Evolutionary conservation across 768 basidiomycete species (phyloP).

Genomic region (Paxillus involutus): DNA sequence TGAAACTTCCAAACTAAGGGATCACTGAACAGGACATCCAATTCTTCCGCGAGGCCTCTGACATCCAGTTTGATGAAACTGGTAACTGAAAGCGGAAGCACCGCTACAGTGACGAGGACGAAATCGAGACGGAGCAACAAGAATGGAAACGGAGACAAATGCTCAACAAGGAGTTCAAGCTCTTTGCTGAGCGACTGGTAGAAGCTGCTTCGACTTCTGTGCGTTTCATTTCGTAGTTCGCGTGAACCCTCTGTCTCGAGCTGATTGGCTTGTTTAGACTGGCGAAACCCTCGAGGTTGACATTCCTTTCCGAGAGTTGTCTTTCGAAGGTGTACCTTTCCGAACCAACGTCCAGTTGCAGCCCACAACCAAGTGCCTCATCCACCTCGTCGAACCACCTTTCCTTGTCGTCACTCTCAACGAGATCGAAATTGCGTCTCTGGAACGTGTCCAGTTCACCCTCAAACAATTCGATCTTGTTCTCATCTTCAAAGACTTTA

Average conservation of each 20-base stretch:
- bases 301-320: slow-evolving; percentile 95
- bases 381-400: slow-evolving; percentile 92
- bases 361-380: slow-evolving; percentile 95
- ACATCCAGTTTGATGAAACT: slow-evolving; percentile 97
- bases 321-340: slow-evolving; percentile 96
- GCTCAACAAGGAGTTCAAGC: slow-evolving; percentile 92
- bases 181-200: slow-evolving; percentile 89
- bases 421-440: slow-evolving; percentile 94
- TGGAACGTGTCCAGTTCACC: slow-evolving; percentile 96
- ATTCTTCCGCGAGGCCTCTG: slow-evolving; percentile 97
- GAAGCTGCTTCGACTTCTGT: slow-evolving; percentile 81
- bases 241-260: neutral
- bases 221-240: slow-evolving; percentile 26
- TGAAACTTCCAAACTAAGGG: neutral
- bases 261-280: slow-evolving; percentile 38
- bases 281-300: slow-evolving; percentile 91
- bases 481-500: slow-evolving; percentile 96
- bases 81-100: slow-evolving; percentile 97
- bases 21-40: slow-evolving; percentile 75
- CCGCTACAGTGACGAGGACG: slow-evolving; percentile 97
- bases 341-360: slow-evolving; percentile 92
- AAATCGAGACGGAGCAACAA: slow-evolving; percentile 98
- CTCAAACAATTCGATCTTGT: slow-evolving; percentile 97
- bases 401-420: slow-evolving; percentile 93
- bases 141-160: slow-evolving; percentile 86